phyloP scores from a whole-genome alignment of 352 stramenopile species.

The Pythium chondricola region DNA sequence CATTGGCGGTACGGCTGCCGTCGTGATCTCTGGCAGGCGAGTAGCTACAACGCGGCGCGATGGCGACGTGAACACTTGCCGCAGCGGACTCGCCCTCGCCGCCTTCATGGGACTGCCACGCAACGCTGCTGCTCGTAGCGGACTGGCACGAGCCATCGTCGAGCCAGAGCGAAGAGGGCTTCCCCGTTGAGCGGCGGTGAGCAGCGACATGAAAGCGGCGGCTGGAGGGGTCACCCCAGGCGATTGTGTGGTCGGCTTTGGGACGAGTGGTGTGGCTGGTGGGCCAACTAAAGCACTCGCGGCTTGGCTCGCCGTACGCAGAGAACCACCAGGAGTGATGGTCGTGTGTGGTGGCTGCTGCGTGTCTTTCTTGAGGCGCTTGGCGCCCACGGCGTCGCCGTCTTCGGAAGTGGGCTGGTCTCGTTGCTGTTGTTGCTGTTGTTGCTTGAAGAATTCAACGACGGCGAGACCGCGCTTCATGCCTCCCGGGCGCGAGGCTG shows the following conservation, averaged over 20 bases:
- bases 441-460: slow-evolving; percentile 69
- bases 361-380: slow-evolving; percentile 17
- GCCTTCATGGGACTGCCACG: slow-evolving; percentile 13
- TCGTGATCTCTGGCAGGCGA: slow-evolving; percentile 13
- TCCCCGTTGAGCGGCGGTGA: slow-evolving; percentile 2
- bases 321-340: not conserved
- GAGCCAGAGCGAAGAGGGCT: slow-evolving; percentile 9
- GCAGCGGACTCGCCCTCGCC: slow-evolving; percentile 12
- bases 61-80: slow-evolving; percentile 19
- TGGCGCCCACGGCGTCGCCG: slow-evolving; percentile 2
- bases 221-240: not conserved
- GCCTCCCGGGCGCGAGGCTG: slow-evolving; percentile 32
- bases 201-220: not conserved
- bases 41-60: slow-evolving; percentile 7
- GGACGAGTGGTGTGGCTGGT: slow-evolving; percentile 11
- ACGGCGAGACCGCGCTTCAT: slow-evolving; percentile 68
- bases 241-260: not conserved
- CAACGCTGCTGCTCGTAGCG: slow-evolving; percentile 4
- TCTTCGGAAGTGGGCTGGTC: not conserved
- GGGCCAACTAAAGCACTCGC: slow-evolving; percentile 9
- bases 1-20: slow-evolving; percentile 18
- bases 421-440: slow-evolving; percentile 37
- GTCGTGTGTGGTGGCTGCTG: not conserved
- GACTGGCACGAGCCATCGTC: slow-evolving; percentile 8
- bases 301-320: not conserved